phyloP scores from a whole-genome alignment of 2,329 filamentous ascomycete genomes.

The Pezicula rhizophila region DNA sequence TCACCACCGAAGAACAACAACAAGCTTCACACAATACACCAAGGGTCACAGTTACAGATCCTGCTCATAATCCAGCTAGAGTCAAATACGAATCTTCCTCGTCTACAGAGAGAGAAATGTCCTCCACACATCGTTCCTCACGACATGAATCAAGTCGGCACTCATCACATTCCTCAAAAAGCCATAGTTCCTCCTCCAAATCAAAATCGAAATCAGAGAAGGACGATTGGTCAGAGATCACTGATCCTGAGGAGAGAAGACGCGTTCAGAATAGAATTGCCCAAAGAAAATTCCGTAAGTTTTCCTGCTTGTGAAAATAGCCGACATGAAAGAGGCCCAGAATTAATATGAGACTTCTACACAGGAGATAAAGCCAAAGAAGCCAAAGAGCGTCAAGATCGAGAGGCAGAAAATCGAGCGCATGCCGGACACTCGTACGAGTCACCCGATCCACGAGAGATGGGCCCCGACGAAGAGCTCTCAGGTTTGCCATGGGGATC shows the following conservation, averaged over 20 bases:
- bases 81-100: slow-evolving; percentile 14
- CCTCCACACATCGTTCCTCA: slow-evolving; percentile 23
- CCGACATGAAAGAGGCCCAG: slow-evolving; percentile 2
- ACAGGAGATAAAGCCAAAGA: slow-evolving; percentile 65
- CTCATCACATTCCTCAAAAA: slow-evolving; percentile 16
- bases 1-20: slow-evolving; percentile 6
- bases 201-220: slow-evolving; percentile 36
- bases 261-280: slow-evolving; percentile 73
- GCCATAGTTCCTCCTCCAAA: slow-evolving; percentile 16
- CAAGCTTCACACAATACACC: slow-evolving; percentile 11
- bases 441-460: slow-evolving; percentile 51
- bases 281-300: slow-evolving; percentile 69
- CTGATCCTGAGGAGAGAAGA: slow-evolving; percentile 64
- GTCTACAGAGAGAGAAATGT: slow-evolving; percentile 21
- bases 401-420: slow-evolving; percentile 57
- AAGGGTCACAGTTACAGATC: slow-evolving; percentile 20
- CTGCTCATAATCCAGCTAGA: slow-evolving; percentile 13
- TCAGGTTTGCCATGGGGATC: slow-evolving; percentile 70
- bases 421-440: slow-evolving; percentile 60
- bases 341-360: not conserved
- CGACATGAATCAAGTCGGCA: slow-evolving; percentile 9
- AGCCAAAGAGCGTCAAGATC: slow-evolving; percentile 58
- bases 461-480: slow-evolving; percentile 45
- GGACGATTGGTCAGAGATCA: slow-evolving; percentile 65
- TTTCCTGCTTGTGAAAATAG: not conserved